Base-by-base conservation (phyloP, 2,329 filamentous ascomycete genomes). In the Harringtonia lauricola region DNA sequence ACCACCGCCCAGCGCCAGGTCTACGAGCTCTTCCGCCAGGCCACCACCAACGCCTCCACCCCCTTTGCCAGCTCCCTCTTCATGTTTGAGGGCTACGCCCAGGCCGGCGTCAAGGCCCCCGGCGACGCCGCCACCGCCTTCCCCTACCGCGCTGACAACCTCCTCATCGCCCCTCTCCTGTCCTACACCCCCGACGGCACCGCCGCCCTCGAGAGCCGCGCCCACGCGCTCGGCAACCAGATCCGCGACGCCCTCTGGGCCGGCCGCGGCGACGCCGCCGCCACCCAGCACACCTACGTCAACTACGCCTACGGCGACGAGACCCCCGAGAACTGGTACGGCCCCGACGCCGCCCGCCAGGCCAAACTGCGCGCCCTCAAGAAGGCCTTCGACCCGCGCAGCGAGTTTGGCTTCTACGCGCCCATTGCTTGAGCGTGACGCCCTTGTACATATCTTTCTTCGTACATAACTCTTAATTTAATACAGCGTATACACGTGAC, bases 1-100 rank as follows among this genome's bases (percentile, higher is more conserved):
- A 39, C 54, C 8, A 44, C 51, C 2, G 56, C 61, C 24, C 52
- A 58, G 44, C 45, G 47, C 19, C 29, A 52, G 42, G 50, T 51
- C 26, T 65, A 61, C 51, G 52, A 60, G n/a, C 44, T 55, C 15
- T 67, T 64, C 52, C 53, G 49, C 6, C 44, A 50, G 8, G 53
- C 54, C 7, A 54, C 53, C 31, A 55, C 49, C n/a, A 50, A 45
- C 30, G 37, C 47, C 14, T 52, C 54, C 15, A 48, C 49, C 28
- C 55, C 52, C 22, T 62, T 61, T 35, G 43, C 45, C 19, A 43
- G 47, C 51, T 58, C 59, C 17, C 48, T 74, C 36, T 70, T 76
- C 57, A 68, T 76, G 64, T 71, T 77, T 43, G 74, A 79, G 52
- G 68, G 68, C 3, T 78, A 77, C 55, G 64, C 71, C 1, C 57